Conservation (phyloP, 2,329 filamentous ascomycete genomes). For the Alternaria burnsii region DNA sequence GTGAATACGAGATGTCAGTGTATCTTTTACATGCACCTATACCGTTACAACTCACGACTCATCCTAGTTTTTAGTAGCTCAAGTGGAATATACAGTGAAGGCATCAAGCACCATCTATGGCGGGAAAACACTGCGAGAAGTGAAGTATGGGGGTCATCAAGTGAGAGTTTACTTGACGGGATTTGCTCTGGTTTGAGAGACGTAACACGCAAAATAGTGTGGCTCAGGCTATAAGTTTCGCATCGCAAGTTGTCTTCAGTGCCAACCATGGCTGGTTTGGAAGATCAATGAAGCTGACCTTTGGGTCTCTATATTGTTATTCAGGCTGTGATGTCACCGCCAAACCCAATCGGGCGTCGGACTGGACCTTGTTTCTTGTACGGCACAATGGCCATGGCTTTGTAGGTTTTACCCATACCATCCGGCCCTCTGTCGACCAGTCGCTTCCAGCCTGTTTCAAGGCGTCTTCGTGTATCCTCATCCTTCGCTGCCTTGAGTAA, state of each 20-base stretch:
- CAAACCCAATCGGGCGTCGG: constrained; percentile 88
- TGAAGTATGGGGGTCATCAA: not conserved
- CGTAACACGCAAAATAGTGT: not conserved
- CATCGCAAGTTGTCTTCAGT: not conserved
- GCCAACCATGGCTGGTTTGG: not conserved
- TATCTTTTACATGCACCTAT: too few relatives aligned
- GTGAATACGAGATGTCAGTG: not conserved
- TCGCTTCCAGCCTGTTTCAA: constrained; percentile 80
- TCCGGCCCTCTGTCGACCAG: constrained; percentile 82
- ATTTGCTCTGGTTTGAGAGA: not conserved
- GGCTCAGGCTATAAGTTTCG: not conserved
- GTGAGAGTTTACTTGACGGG: not conserved
- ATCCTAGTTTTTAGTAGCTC: not conserved
- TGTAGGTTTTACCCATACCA: constrained; percentile 96
- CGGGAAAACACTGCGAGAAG: not conserved
- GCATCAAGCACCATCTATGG: not conserved
- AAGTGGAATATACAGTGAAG: not conserved
- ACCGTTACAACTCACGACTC: too few relatives aligned
- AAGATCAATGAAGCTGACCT: not conserved
- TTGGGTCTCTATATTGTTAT: not conserved
- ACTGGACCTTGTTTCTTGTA: constrained; percentile 66
- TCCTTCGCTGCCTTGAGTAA: constrained; percentile 49
- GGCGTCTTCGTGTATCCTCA: constrained; percentile 53
- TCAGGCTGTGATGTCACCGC: constrained; percentile 65
- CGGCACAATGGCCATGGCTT: constrained; percentile 88